phyloP scores from a whole-genome alignment of 2,329 filamentous ascomycete genomes.

The Aureobasidium sp. region DNA sequence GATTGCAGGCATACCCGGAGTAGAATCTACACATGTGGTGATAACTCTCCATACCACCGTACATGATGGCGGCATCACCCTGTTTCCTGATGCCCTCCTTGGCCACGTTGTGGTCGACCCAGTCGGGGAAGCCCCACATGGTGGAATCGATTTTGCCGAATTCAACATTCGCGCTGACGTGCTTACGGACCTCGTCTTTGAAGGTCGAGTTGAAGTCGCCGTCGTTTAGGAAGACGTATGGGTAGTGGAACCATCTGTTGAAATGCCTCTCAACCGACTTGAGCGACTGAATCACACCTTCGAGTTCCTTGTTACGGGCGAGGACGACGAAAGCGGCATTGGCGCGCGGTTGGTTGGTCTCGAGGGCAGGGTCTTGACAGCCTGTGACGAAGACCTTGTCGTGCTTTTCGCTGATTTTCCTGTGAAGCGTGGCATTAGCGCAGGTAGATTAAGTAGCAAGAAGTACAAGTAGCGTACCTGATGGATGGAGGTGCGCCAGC shows the following conservation, averaged over 20 bases:
- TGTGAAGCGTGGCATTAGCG: constrained; percentile 32
- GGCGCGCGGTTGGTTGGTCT: constrained; percentile 66
- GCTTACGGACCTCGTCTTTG: constrained; percentile 78
- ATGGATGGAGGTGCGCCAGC: constrained; percentile 82
- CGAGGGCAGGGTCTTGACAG: constrained; percentile 66
- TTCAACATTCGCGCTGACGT: constrained; percentile 81
- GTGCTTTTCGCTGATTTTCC: constrained; percentile 93
- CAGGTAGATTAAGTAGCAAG: constrained; percentile 6
- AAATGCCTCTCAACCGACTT: constrained; percentile 98
- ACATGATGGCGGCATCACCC: constrained; percentile 97
- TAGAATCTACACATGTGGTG: constrained; percentile 99
- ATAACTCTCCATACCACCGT: constrained; percentile 96
- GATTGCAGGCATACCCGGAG: constrained; percentile 64
- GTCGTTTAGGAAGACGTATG: constrained; percentile 97
- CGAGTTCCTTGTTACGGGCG: constrained; percentile 90
- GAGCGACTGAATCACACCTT: constrained; percentile 91
- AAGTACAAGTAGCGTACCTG: constrained; percentile 53
- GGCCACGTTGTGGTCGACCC: constrained; percentile 88
- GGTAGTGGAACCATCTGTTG: constrained; percentile 98
- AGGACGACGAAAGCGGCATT: constrained; percentile 96
- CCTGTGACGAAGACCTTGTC: constrained; percentile 94
- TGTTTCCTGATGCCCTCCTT: constrained; percentile 96
- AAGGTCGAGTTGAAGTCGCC: constrained; percentile 94
- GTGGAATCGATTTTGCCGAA: constrained; percentile 86
- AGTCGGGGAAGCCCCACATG: constrained; percentile 96